These are phyloP conservation scores for Arthrobotrys musiformis DNA, from an alignment of 2,329 filamentous ascomycete species.

Conservation along the genomic window DNA sequence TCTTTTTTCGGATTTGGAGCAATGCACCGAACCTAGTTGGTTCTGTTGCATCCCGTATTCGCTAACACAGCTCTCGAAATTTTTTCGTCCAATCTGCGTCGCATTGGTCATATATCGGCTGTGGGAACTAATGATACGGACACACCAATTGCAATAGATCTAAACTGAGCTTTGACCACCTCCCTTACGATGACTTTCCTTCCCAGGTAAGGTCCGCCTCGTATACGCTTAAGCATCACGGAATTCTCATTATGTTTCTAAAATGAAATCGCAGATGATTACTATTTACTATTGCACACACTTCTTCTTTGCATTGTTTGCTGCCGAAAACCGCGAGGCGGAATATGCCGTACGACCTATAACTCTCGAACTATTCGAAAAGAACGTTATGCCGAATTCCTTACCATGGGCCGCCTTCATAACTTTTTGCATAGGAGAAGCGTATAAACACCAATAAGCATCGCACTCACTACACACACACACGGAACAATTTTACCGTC, in stretches of 20 bases:
- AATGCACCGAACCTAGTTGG: constrained; percentile 12
- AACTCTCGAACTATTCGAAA: background rate
- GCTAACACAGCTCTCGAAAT: constrained; percentile 12
- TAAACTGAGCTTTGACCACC: constrained; percentile 33
- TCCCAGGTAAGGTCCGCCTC: constrained; percentile 13
- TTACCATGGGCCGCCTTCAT: background rate
- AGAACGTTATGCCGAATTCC: background rate
- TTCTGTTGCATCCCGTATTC: constrained; percentile 45
- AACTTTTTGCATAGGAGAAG: no score
- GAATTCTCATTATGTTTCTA: background rate
- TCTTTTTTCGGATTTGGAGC: background rate
- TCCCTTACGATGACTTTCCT: constrained; percentile 5
- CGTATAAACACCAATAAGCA: constrained; percentile 3
- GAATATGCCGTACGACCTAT: constrained; percentile 26
- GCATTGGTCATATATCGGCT: constrained; percentile 8
- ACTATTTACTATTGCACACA: constrained; percentile 10
- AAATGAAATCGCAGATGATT: constrained; percentile 32
- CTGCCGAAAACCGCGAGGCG: constrained; percentile 15
- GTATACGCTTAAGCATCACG: constrained; percentile 25
- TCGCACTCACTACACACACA: background rate
- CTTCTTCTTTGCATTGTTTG: background rate
- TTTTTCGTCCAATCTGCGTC: constrained; percentile 26
- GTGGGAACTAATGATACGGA: constrained; percentile 30
- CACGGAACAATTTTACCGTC: constrained; percentile 56
- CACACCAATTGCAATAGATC: background rate